Percentiles rank a stretch among this genome's conserved stretches.
phyloP scores from a whole-genome alignment of 805 yeast species.

The Wickerhamiella nectarea region DNA sequence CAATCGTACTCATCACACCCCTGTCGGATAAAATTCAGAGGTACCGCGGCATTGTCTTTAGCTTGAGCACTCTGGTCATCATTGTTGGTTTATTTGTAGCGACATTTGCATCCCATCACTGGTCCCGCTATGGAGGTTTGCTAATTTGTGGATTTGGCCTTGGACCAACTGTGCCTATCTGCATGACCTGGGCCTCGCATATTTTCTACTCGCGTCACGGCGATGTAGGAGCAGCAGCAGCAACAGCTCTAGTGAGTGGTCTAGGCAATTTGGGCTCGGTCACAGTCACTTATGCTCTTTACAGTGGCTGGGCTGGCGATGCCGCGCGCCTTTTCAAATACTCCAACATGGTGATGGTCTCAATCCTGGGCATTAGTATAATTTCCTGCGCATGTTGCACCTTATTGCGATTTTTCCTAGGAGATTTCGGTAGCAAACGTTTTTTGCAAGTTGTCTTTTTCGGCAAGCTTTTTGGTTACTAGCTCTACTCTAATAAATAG shows the following conservation, averaged over 20 bases:
- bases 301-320: conserved; percentile 80
- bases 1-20: conserved; percentile 63
- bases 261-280: conserved; percentile 80
- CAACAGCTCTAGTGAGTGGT: conserved; percentile 74
- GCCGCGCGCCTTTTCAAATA: conserved; percentile 43
- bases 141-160: conserved; percentile 74
- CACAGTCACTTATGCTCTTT: conserved; percentile 71
- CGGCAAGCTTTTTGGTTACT: neutral
- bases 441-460: conserved; percentile 16
- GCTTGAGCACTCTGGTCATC: conserved; percentile 48
- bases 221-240: conserved; percentile 72
- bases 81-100: conserved; percentile 63
- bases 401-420: conserved; percentile 24
- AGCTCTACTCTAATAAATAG: neutral
- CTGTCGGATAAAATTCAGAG: conserved; percentile 56
- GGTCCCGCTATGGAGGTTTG: conserved; percentile 72
- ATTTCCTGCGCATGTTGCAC: conserved; percentile 32
- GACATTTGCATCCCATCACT: conserved; percentile 56
- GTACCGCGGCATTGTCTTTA: conserved; percentile 49
- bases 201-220: conserved; percentile 60
- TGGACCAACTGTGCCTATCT: conserved; percentile 83
- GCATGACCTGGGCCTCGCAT: conserved; percentile 73
- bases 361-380: conserved; percentile 63
- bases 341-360: conserved; percentile 73
- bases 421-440: conserved; percentile 23